These are phyloP conservation scores for Backusella psychrophila DNA, from an alignment of 192 early-diverging fungal genomes.

Conservation along the genomic window DNA sequence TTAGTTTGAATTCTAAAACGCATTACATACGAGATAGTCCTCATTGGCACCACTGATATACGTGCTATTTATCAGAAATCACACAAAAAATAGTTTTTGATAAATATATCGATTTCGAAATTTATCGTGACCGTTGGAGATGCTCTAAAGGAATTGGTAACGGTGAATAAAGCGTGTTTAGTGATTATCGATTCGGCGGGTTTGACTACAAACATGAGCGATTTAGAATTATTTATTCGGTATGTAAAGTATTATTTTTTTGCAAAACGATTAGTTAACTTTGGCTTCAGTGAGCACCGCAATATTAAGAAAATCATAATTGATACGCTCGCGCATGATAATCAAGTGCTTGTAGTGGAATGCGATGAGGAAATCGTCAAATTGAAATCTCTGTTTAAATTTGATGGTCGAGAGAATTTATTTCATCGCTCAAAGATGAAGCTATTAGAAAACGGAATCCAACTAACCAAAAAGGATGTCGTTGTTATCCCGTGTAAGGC, in stretches of 20 bases:
- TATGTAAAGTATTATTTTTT: conserved; percentile 12
- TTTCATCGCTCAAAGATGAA: conserved; percentile 8
- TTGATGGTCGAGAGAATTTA: conserved; percentile 3
- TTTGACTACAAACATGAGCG: conserved; percentile 10
- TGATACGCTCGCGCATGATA: conserved; percentile 10
- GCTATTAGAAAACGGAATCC: no score
- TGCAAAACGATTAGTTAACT: conserved; percentile 12
- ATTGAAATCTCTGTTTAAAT: background rate
- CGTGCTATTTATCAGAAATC: no score
- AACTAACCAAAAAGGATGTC: no score
- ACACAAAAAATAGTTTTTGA: no score
- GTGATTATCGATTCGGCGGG: background rate
- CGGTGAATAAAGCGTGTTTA: background rate
- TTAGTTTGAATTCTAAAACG: no score
- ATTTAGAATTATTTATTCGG: conserved; percentile 12
- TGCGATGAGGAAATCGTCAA: conserved; percentile 9
- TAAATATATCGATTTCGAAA: no score
- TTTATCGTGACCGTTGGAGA: no score
- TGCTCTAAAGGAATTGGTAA: conserved; percentile 1
- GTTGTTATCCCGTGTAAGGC: no score
- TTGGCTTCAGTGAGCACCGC: conserved; percentile 10
- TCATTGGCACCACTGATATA: no score
- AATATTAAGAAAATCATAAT: conserved; percentile 5
- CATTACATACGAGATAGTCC: no score
- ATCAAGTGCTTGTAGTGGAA: conserved; percentile 11